Conservation (phyloP, 2,329 filamentous ascomycete species). For the Nectriaceae sp. region DNA sequence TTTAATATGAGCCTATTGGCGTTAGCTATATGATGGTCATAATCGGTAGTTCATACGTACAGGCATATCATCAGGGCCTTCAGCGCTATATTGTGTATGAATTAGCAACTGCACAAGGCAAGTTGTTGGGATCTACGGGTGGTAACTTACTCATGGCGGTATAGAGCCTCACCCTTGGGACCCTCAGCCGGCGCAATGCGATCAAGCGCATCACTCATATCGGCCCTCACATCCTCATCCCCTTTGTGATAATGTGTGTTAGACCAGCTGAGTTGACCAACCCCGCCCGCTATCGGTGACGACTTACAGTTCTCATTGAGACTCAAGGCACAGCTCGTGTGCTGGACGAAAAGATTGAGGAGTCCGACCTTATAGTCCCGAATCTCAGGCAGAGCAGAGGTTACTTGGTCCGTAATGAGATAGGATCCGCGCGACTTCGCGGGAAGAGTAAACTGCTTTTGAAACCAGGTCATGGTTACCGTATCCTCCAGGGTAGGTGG, state of each 20-base stretch:
- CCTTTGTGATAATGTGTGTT: constrained; percentile 20
- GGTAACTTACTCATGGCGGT: constrained; percentile 63
- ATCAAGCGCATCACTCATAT: constrained; percentile 95
- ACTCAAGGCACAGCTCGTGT: constrained; percentile 87
- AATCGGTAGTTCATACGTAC: constrained; percentile 43
- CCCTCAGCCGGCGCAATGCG: constrained; percentile 81
- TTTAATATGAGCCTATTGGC: constrained; percentile 80
- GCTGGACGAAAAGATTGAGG: constrained; percentile 89
- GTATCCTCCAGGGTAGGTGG: constrained; percentile 20
- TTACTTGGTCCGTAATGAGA: constrained; percentile 79
- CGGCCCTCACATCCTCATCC: constrained; percentile 81
- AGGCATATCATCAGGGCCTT: constrained; percentile 94
- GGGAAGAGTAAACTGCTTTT: constrained; percentile 83
- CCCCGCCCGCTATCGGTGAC: not conserved
- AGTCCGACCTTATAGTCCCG: constrained; percentile 81
- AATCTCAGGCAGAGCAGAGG: constrained; percentile 75
- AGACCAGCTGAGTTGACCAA: not conserved
- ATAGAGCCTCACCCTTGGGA: constrained; percentile 70
- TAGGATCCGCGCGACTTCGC: constrained; percentile 79
- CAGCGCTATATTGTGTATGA: constrained; percentile 54
- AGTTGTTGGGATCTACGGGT: not conserved
- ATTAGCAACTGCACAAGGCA: constrained; percentile 1
- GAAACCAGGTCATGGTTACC: constrained; percentile 70
- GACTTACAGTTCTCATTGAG: constrained; percentile 83
- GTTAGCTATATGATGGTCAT: not conserved